phyloP scores from a whole-genome alignment of 1,284 basidiomycete genomes.

The Austropuccinia psidii region DNA sequence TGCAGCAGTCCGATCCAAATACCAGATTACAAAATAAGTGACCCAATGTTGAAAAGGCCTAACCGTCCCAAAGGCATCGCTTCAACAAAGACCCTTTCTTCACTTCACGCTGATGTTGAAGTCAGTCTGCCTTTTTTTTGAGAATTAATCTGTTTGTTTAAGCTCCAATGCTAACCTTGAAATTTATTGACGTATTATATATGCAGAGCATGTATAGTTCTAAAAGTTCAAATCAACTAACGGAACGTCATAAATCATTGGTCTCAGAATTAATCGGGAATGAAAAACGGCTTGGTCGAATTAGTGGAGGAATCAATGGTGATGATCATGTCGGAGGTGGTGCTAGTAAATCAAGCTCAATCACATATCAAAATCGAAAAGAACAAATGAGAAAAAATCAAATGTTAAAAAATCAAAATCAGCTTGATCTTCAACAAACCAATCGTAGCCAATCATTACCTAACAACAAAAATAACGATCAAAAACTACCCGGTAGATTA shows the following conservation, averaged over 20 bases:
- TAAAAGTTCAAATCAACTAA: background rate
- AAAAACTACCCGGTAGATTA: no score
- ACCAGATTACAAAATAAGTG: background rate
- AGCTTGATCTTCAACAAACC: no score
- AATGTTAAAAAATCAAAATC: no score
- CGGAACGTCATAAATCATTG: background rate
- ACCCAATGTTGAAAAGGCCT: background rate
- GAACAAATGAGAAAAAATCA: background rate
- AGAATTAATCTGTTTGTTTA: background rate
- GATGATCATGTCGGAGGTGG: background rate
- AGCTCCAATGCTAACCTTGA: background rate
- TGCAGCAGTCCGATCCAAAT: background rate
- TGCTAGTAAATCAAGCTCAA: slow-evolving; percentile 5
- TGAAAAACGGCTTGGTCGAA: no score
- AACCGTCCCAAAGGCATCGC: background rate
- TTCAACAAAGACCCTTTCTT: background rate
- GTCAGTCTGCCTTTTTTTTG: background rate
- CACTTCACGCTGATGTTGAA: background rate
- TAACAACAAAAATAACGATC: no score
- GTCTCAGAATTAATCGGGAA: no score
- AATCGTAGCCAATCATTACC: no score
- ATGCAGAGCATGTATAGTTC: background rate
- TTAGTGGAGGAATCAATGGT: background rate
- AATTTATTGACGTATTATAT: background rate
- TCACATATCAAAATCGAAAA: slow-evolving; percentile 22